phyloP scores from a whole-genome alignment of 228 moss, liverwort and hornwort genomes.

The Sphagnum magellanicum region DNA sequence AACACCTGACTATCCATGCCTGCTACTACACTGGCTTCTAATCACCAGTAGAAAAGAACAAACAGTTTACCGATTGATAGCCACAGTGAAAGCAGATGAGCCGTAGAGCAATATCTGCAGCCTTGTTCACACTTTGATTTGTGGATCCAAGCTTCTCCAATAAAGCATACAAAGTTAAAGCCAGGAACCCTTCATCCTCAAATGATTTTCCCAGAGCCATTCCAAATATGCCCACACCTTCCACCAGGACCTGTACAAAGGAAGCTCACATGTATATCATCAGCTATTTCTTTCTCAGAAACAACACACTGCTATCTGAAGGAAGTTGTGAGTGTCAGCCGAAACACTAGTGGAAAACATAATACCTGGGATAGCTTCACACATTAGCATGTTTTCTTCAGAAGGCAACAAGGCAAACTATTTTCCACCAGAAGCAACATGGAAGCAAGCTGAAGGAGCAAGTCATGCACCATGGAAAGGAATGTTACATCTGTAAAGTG shows the following conservation, averaged over 20 bases:
- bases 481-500: too few relatives aligned
- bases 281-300: not conserved
- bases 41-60: not conserved
- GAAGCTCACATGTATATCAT: not conserved
- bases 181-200: constrained; percentile 75
- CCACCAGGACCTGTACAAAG: constrained; percentile 70
- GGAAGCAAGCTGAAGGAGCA: not conserved
- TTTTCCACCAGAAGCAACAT: not conserved
- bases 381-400: not conserved
- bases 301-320: not conserved
- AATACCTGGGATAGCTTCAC: too few relatives aligned
- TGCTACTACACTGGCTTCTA: not conserved
- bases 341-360: not conserved
- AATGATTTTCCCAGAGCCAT: constrained; percentile 65
- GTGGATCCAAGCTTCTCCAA: constrained; percentile 82
- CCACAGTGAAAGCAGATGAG: constrained; percentile 65
- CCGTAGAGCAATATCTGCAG: constrained; percentile 72
- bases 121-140: constrained; percentile 49
- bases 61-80: constrained; percentile 52
- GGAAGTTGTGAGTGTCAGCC: not conserved
- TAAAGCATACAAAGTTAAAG: constrained; percentile 69
- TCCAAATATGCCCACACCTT: constrained; percentile 82
- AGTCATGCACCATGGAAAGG: not conserved
- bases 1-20: not conserved
- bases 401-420: not conserved